Evolutionary conservation across 305 asterid species (phyloP).

Genomic region (Fraxinus floribunda): DNA sequence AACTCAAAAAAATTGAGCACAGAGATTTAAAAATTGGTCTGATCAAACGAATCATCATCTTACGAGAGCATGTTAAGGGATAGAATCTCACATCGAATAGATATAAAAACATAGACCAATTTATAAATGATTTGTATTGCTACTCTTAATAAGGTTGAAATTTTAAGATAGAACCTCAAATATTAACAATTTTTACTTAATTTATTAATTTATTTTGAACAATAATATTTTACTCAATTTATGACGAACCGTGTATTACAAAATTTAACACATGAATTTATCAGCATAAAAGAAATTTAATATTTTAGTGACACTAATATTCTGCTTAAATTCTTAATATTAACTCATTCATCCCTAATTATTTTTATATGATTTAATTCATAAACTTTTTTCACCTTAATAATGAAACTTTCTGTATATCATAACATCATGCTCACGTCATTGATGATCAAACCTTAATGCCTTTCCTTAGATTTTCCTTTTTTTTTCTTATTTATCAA

Average conservation of each 20-base stretch:
- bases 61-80: too few relatives aligned
- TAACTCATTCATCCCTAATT: neutral
- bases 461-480: neutral
- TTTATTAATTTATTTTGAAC: neutral
- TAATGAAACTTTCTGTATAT: neutral
- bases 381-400: neutral
- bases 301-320: neutral
- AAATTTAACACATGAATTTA: neutral
- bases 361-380: neutral
- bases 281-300: neutral
- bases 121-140: too few relatives aligned
- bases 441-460: neutral
- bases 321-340: neutral
- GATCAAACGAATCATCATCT: too few relatives aligned
- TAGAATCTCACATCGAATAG: too few relatives aligned
- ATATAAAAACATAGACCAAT: too few relatives aligned
- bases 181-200: too few relatives aligned
- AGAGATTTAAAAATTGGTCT: too few relatives aligned
- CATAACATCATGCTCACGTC: neutral
- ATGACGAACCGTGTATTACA: neutral
- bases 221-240: neutral
- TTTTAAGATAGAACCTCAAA: too few relatives aligned
- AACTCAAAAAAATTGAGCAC: too few relatives aligned
- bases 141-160: too few relatives aligned
- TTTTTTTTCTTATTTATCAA: neutral